These are phyloP conservation scores for Hansenula anomala DNA, from an alignment of 1,139 yeast genomes.

Conservation along the genomic window DNA sequence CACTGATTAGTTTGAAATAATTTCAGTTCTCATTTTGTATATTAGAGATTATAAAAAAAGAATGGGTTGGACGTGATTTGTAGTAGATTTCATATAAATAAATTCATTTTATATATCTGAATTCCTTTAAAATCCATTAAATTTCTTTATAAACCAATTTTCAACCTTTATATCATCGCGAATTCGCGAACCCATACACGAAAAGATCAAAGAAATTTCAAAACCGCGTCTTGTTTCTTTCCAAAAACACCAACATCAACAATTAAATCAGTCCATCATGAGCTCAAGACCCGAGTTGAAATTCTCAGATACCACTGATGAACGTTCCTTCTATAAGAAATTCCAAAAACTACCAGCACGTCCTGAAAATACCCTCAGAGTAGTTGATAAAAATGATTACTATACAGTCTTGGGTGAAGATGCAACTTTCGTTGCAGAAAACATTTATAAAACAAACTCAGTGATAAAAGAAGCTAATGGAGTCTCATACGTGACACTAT, in stretches of 20 bases:
- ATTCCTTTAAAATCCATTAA: no score
- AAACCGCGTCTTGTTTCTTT: not conserved
- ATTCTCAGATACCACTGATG: conserved; percentile 49
- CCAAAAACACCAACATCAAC: no score
- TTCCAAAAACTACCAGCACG: conserved; percentile 48
- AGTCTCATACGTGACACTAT: conserved; percentile 67
- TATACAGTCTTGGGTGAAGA: conserved; percentile 72
- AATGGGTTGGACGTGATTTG: no score
- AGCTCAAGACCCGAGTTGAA: conserved; percentile 62
- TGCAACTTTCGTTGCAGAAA: conserved; percentile 78
- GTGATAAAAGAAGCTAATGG: conserved; percentile 59
- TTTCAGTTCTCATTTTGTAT: not conserved
- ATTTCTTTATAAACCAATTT: no score
- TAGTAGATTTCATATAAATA: no score
- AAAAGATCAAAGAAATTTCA: no score
- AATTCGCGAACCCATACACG: no score
- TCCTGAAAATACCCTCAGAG: conserved; percentile 48
- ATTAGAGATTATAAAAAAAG: no score
- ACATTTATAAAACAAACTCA: conserved; percentile 75
- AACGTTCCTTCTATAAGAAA: conserved; percentile 50
- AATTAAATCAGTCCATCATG: conserved; percentile 6
- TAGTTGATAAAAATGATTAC: conserved; percentile 75
- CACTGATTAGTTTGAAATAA: not conserved
- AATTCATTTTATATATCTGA: no score
- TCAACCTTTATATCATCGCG: no score